phyloP scores from a whole-genome alignment of 257 asterid species.

The Solanum raphanifolium region DNA sequence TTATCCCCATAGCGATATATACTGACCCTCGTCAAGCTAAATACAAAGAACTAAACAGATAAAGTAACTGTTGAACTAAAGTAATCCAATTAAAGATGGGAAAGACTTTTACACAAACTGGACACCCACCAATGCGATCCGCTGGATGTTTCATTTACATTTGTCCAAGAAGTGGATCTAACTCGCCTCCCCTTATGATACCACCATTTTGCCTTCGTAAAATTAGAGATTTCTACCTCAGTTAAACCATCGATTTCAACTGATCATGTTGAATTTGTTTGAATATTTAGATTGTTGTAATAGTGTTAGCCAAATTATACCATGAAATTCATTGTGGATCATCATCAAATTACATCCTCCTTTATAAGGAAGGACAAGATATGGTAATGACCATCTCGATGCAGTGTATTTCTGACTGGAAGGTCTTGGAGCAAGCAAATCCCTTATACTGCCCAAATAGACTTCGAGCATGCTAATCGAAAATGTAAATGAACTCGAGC shows the following conservation, averaged over 20 bases:
- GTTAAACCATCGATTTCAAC: slow-evolving; percentile 40
- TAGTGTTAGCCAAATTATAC: slow-evolving; percentile 4
- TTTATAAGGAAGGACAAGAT: background rate
- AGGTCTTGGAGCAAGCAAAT: slow-evolving; percentile 32
- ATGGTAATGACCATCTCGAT: slow-evolving; percentile 23
- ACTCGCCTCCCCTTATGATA: slow-evolving; percentile 29
- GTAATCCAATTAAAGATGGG: background rate
- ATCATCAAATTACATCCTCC: background rate
- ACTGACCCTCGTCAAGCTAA: slow-evolving; percentile 30
- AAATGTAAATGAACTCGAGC: slow-evolving; percentile 12
- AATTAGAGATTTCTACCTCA: slow-evolving; percentile 30
- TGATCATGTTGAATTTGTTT: slow-evolving; percentile 28
- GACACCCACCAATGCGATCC: slow-evolving; percentile 36
- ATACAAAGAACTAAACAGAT: slow-evolving; percentile 10
- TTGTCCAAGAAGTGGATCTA: slow-evolving; percentile 35
- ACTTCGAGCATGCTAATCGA: slow-evolving; percentile 25
- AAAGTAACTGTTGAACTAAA: background rate
- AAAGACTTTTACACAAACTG: background rate
- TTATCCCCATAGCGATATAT: slow-evolving; percentile 16
- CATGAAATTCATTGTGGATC: background rate
- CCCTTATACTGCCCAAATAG: slow-evolving; percentile 30
- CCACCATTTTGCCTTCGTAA: slow-evolving; percentile 32
- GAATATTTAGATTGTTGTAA: slow-evolving; percentile 32
- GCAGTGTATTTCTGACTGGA: slow-evolving; percentile 9
- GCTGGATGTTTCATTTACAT: slow-evolving; percentile 33